Percentiles rank a stretch among this genome's conserved stretches.
These are phyloP conservation scores for Penicillium expansum DNA, from an alignment of 2,329 filamentous ascomycete species.

Conservation along the genomic window DNA sequence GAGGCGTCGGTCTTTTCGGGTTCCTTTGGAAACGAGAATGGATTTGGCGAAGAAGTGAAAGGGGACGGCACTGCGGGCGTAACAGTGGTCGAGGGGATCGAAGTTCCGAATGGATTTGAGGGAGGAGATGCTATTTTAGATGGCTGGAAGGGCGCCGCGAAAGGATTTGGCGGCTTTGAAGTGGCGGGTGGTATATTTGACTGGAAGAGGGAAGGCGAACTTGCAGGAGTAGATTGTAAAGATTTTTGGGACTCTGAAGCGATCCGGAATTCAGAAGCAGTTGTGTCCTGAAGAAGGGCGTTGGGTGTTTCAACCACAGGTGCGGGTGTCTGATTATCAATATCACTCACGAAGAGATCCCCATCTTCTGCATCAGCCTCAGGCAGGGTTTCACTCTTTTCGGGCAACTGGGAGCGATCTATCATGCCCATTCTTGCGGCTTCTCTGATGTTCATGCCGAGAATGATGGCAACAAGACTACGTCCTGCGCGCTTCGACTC, in stretches of 20 bases:
- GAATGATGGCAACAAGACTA: slow-evolving; percentile 56
- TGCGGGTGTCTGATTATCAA: slow-evolving; percentile 33
- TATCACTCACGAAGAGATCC: slow-evolving; percentile 40
- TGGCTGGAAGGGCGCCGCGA: slow-evolving; percentile 3
- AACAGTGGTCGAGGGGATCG: neutral
- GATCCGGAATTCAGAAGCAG: slow-evolving; percentile 14
- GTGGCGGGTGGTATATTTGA: neutral
- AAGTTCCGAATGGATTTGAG: slow-evolving; percentile 7
- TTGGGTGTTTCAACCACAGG: slow-evolving; percentile 18
- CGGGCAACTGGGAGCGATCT: slow-evolving; percentile 39
- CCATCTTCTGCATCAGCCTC: slow-evolving; percentile 29
- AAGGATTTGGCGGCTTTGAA: slow-evolving; percentile 13
- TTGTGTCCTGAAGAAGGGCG: slow-evolving; percentile 7
- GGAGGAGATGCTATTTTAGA: neutral
- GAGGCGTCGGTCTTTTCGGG: neutral
- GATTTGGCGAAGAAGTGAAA: neutral
- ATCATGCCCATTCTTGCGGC: slow-evolving; percentile 52
- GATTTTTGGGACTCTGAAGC: slow-evolving; percentile 17
- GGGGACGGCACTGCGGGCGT: neutral
- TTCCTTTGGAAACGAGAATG: slow-evolving; percentile 3
- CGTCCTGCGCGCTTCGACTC: slow-evolving; percentile 58
- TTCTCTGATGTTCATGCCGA: slow-evolving; percentile 54
- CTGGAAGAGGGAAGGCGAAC: slow-evolving; percentile 11
- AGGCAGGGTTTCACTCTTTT: slow-evolving; percentile 23
- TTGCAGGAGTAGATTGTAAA: neutral